phyloP scores from a whole-genome alignment of 169 alveolate genomes.

The Miamiensis avidus region DNA sequence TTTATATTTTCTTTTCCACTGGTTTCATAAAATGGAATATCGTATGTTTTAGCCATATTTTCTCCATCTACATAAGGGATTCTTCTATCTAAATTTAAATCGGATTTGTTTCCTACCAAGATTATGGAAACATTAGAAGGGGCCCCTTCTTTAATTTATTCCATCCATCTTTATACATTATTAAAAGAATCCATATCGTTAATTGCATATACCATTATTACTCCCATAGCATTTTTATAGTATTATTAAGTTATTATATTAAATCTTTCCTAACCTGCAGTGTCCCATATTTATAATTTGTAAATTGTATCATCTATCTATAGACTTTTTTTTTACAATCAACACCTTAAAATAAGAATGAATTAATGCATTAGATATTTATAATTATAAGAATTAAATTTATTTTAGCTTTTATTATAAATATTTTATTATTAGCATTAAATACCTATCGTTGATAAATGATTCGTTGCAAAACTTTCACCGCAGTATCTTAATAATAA shows the following conservation, averaged over 20 bases:
- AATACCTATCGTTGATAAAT: conserved; percentile 82
- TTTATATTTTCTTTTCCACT: conserved; percentile 57
- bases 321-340: conserved; percentile 53
- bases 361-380: background rate
- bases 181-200: conserved; percentile 50
- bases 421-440: background rate
- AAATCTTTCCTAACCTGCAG: conserved; percentile 87
- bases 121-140: conserved; percentile 26
- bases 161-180: conserved; percentile 48
- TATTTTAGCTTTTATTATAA: background rate
- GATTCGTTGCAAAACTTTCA: conserved; percentile 58
- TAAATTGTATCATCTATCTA: conserved; percentile 47
- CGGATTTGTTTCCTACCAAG: conserved; percentile 42
- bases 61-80: conserved; percentile 51
- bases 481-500: conserved; percentile 68
- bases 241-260: conserved; percentile 72
- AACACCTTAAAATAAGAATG: conserved; percentile 15
- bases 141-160: conserved; percentile 35
- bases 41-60: conserved; percentile 47
- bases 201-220: conserved; percentile 71
- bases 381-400: background rate
- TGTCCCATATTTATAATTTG: conserved; percentile 78
- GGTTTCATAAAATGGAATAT: conserved; percentile 62
- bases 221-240: conserved; percentile 83
- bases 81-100: conserved; percentile 38